Evolutionary conservation across 805 yeast genomes (phyloP), one percentile per base, ranked within the genome.

Genomic region (Myxozyma melibiosi): DNA sequence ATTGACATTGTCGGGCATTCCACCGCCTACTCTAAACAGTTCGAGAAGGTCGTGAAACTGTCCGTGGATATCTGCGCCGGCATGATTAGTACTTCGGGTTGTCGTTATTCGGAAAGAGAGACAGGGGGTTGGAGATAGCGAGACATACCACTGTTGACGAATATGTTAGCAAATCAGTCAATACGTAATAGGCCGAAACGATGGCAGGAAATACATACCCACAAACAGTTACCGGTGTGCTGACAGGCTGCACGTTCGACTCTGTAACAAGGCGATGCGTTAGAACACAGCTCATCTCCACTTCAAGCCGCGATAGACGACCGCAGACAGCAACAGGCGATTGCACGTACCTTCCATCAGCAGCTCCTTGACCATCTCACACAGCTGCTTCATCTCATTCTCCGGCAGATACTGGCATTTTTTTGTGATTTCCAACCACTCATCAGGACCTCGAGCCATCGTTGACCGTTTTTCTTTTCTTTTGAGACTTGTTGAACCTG

Each of bases 21-120:
- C 98, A 43, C 99, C 99, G 27, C 90, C 82, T 11, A 91, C 86
- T 65, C 96, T 78, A 73, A 94, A 94, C 25, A 92, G 78, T 71
- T 94, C 97, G 61, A 92, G 75, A 59, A 92, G 78, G 72, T 92
- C 99, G 71, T 92, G 98, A 72, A 92, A 92, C 72, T 92, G 99
- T 3, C 99, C 99, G 73, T 92, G 99, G 67, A 92, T 94, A 74
- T 92, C 99, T 69, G n/a, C 22, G 8, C 3, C 7, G 49, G 25
- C 6, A 24, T 11, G 13, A 16, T 4, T 20, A 14, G 3, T 11
- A 38, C 8, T n/a, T n/a, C n/a, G n/a, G n/a, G n/a, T n/a, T n/a
- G n/a, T n/a, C n/a, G 7, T 42, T 9, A 8, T 42, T 27, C 46
- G 35, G 22, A 7, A 9, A 9, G 9, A 7, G 34, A 27, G 24